phyloP scores from a whole-genome alignment of 768 basidiomycete species.

The Mycena epipterygia region DNA sequence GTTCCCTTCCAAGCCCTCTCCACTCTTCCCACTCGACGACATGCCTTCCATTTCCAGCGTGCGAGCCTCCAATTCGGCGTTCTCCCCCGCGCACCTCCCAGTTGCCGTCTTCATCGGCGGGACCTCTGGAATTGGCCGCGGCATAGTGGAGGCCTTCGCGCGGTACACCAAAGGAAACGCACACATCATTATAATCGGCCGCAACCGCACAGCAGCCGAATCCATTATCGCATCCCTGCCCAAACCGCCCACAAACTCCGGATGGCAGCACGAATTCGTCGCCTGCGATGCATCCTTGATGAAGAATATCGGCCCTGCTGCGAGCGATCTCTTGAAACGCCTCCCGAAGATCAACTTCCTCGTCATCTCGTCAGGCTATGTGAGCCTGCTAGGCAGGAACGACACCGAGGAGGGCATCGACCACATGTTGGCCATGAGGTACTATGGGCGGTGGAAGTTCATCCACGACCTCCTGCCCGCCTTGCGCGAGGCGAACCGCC shows the following conservation, averaged over 20 bases:
- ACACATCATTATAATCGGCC: constrained; percentile 55
- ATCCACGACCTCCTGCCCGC: constrained; percentile 55
- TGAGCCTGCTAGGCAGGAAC: constrained; percentile 46
- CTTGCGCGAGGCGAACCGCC: constrained; percentile 49
- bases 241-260: constrained; percentile 36
- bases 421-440: constrained; percentile 52
- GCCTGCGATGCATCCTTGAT: constrained; percentile 56
- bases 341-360: constrained; percentile 58
- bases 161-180: too few relatives aligned
- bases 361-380: constrained; percentile 51
- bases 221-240: constrained; percentile 50
- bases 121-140: constrained; percentile 50
- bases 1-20: too few relatives aligned
- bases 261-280: constrained; percentile 53
- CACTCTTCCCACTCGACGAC: neutral
- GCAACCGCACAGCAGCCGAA: constrained; percentile 54
- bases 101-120: constrained; percentile 45
- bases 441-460: constrained; percentile 57
- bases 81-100: constrained; percentile 39
- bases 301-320: constrained; percentile 50
- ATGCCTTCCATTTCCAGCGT: constrained; percentile 40
- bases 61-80: constrained; percentile 41
- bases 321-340: constrained; percentile 44
- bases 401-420: constrained; percentile 61
- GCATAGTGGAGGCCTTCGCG: constrained; percentile 51